These are phyloP conservation scores for Leccinum truebloodii DNA, from an alignment of 768 basidiomycete species.

Conservation along the genomic window DNA sequence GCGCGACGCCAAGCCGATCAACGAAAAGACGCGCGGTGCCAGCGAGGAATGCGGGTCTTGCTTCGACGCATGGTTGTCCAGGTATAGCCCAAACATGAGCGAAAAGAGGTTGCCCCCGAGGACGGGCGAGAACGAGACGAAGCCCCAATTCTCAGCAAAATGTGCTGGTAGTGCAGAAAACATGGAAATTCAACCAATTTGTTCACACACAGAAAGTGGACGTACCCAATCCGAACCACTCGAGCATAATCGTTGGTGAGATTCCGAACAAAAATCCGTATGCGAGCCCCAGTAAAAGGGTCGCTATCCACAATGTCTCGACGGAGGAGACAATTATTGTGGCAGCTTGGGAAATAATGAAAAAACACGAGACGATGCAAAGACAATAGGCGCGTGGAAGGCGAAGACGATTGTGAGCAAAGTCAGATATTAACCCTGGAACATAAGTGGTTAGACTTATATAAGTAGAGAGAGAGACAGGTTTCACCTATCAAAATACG, in stretches of 20 bases:
- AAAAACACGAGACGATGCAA: constrained; percentile 62
- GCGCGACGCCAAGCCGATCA: constrained; percentile 6
- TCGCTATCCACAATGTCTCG: constrained; percentile 58
- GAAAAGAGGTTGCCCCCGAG: constrained; percentile 84
- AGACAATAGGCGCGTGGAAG: constrained; percentile 71
- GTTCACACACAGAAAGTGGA: constrained; percentile 18
- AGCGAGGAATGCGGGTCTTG: constrained; percentile 2
- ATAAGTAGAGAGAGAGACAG: not conserved
- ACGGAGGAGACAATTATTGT: constrained; percentile 59
- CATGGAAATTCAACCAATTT: not conserved
- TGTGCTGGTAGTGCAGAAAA: constrained; percentile 44
- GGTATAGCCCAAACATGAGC: constrained; percentile 76
- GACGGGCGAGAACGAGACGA: constrained; percentile 69
- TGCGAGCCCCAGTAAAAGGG: constrained; percentile 40
- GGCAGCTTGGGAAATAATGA: constrained; percentile 71
- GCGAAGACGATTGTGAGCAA: constrained; percentile 52
- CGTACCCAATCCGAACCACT: constrained; percentile 88
- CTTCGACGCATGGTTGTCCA: constrained; percentile 64
- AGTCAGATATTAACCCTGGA: constrained; percentile 70
- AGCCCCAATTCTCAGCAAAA: constrained; percentile 88
- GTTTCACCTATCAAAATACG: constrained; percentile 69
- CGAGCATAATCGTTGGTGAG: constrained; percentile 74
- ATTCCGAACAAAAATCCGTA: constrained; percentile 77
- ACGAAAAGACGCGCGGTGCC: not conserved
- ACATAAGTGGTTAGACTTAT: not conserved